These are phyloP conservation scores for Leccinum aurantiacum DNA, from an alignment of 768 basidiomycete genomes.

Conservation along the genomic window DNA sequence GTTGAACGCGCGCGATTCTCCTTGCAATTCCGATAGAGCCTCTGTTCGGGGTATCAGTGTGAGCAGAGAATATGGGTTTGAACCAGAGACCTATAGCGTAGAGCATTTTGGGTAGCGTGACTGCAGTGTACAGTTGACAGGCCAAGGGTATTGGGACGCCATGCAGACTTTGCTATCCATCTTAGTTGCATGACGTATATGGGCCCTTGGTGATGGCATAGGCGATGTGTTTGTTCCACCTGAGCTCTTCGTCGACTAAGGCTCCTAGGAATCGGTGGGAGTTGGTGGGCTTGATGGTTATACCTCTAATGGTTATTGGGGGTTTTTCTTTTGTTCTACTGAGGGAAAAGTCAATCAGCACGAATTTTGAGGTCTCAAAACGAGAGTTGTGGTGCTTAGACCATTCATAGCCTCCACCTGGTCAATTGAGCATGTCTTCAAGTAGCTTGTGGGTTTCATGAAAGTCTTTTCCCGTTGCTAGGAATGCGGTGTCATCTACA, in stretches of 20 bases:
- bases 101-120: too few relatives aligned
- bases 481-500: slow-evolving; percentile 30
- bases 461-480: slow-evolving; percentile 28
- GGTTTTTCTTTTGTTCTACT: neutral
- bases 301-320: neutral
- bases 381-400: slow-evolving; percentile 1
- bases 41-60: too few relatives aligned
- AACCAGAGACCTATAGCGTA: too few relatives aligned
- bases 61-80: too few relatives aligned
- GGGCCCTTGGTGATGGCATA: neutral
- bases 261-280: neutral
- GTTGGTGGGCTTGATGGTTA: neutral
- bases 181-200: neutral
- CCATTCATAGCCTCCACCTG: slow-evolving; percentile 19
- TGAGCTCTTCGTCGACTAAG: neutral
- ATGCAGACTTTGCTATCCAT: neutral
- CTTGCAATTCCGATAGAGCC: too few relatives aligned
- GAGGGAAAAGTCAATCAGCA: slow-evolving; percentile 13
- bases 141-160: too few relatives aligned
- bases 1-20: too few relatives aligned
- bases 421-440: slow-evolving; percentile 24
- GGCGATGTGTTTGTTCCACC: neutral
- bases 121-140: too few relatives aligned
- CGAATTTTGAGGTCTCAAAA: slow-evolving; percentile 19
- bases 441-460: slow-evolving; percentile 20